Evolutionary conservation across 1,139 yeast species (phyloP).

Genomic region (Saccharomyces hybrid): DNA sequence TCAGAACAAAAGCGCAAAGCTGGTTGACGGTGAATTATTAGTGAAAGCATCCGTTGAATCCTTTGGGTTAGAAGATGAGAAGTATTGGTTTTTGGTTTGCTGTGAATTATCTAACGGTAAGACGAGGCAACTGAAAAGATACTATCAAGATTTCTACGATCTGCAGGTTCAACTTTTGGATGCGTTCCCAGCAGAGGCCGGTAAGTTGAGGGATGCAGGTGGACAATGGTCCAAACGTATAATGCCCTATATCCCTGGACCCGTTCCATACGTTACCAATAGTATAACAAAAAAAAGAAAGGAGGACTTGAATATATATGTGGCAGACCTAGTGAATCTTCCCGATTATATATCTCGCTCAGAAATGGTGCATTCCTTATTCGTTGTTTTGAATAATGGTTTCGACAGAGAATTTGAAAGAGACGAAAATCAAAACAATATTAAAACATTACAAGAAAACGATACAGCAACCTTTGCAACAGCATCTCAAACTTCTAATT

Average conservation of each 20-base stretch:
- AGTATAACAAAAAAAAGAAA: slow-evolving; percentile 77
- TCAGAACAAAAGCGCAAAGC: slow-evolving; percentile 13
- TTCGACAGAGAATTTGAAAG: slow-evolving; percentile 36
- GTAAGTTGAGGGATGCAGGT: slow-evolving; percentile 45
- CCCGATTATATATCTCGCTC: slow-evolving; percentile 73
- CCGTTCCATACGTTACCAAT: slow-evolving; percentile 86
- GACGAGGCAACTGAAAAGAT: slow-evolving; percentile 68
- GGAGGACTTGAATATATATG: slow-evolving; percentile 76
- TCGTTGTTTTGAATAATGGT: slow-evolving; percentile 45
- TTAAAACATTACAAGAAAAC: slow-evolving; percentile 24
- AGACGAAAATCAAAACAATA: slow-evolving; percentile 18
- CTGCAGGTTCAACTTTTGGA: slow-evolving; percentile 79
- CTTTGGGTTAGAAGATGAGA: slow-evolving; percentile 73
- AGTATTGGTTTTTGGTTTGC: slow-evolving; percentile 79
- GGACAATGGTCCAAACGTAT: slow-evolving; percentile 57
- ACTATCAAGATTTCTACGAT: slow-evolving; percentile 93
- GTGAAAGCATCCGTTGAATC: slow-evolving; percentile 71
- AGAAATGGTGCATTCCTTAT: slow-evolving; percentile 60
- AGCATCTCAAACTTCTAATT: neutral
- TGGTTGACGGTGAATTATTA: slow-evolving; percentile 28
- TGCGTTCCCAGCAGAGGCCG: slow-evolving; percentile 87
- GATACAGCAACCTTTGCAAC: slow-evolving; percentile 5
- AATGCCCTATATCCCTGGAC: slow-evolving; percentile 94
- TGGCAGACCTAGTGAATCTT: slow-evolving; percentile 62
- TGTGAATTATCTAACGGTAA: slow-evolving; percentile 66